Base-by-base conservation (phyloP, 805 yeast genomes). In the Barnettozyma botsteinii region DNA sequence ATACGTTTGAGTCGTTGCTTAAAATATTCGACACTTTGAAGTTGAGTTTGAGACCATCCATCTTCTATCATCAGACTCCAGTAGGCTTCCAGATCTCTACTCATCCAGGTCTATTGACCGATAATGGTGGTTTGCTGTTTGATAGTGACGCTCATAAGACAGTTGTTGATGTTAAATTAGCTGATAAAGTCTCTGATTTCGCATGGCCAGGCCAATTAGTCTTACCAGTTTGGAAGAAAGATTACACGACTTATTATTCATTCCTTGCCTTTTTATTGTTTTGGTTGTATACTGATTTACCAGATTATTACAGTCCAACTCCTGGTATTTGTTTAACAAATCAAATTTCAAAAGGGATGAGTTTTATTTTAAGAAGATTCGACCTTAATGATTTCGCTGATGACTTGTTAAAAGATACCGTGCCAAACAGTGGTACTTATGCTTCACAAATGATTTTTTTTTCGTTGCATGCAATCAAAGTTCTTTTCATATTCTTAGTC, bases 261-360 rank as follows among this genome's bases (percentile, higher is more conserved):
- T 42, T 65, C 4, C 38, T 66, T 14, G 20, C 38, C 2, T 12
- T 61, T 4, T 63, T 85, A 51, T 37, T 73, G 9, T 62, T 65
- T 14, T 93, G 98, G 98, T 72, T 93, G 43, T 93, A 89, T 61
- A 80, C 95, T 2, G 98, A 93, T 65, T 71, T 93, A 59, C 98
- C 98, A 2, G 96, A 87, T 56, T 73, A 69, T 52, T 67, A 87
- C 39, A 76, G 89, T 26, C 97, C 97, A 35, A 91, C 98, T 4
- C 98, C 98, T 0, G 96, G 96, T 19, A 72, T 79, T 42, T 83
- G 89, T 49, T 64, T 87, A 41, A 82, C 94, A 10, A 81, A 79
- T 52, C 75, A 77, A 50, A 41, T 78, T 21, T 63, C 73, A 6
- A 62, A 55, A 39, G 15, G 45, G 3, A 40, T 55, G 5, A 54